Evolutionary conservation across 2,329 filamentous ascomycete genomes (phyloP).

Genomic region (Xylariales sp.): DNA sequence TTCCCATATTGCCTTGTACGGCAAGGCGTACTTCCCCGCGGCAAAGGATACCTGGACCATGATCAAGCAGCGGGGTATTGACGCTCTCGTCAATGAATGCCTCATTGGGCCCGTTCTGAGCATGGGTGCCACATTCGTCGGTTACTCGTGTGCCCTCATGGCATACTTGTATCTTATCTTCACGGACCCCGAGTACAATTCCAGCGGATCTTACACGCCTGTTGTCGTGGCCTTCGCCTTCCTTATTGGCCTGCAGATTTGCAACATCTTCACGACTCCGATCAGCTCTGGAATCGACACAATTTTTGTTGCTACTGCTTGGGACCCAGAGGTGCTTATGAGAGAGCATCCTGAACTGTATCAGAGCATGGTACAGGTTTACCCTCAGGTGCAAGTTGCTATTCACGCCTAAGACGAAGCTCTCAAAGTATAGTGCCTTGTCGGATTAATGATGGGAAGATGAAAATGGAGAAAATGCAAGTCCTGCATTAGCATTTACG

Average conservation of each 20-base stretch:
- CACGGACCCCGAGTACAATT: conserved; percentile 76
- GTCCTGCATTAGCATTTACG: too few relatives aligned
- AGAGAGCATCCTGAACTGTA: conserved; percentile 80
- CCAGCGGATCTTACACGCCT: conserved; percentile 61
- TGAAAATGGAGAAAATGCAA: too few relatives aligned
- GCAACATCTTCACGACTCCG: conserved; percentile 84
- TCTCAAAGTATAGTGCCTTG: neutral
- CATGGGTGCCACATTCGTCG: conserved; percentile 66
- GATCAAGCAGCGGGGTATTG: conserved; percentile 89
- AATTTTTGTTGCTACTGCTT: conserved; percentile 76
- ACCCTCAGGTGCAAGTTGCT: conserved; percentile 76
- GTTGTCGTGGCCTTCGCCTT: conserved; percentile 58
- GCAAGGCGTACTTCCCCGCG: conserved; percentile 79
- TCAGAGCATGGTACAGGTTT: conserved; percentile 71
- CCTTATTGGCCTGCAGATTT: conserved; percentile 84
- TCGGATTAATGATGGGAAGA: neutral
- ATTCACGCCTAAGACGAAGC: conserved; percentile 53
- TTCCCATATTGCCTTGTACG: conserved; percentile 88
- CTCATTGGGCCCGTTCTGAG: conserved; percentile 65
- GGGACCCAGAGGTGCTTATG: conserved; percentile 70
- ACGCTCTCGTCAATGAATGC: conserved; percentile 86
- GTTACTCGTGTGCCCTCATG: conserved; percentile 74
- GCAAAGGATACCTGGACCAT: conserved; percentile 70
- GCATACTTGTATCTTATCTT: conserved; percentile 84
- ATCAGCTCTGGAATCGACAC: conserved; percentile 86